Base-by-base conservation (phyloP, 495 filamentous ascomycete species). In the Neurospora sp. region DNA sequence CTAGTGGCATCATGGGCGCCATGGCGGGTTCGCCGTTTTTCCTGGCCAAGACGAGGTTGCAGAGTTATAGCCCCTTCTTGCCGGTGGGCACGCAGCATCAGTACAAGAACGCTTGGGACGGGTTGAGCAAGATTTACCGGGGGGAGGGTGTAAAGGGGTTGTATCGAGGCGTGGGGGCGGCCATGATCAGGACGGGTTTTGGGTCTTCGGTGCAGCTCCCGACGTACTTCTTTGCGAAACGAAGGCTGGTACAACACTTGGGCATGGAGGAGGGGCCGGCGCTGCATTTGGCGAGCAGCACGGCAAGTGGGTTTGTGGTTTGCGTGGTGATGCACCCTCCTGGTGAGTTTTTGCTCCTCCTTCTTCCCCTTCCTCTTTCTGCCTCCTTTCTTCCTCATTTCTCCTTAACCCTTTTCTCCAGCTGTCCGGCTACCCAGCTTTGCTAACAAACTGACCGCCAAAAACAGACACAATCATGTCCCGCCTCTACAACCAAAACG, bases 291-390 rank as follows among this genome's bases (percentile, higher is more conserved):
- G 88, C 92, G 14, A 96, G 93, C 80, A 96, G 93, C 79, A 89
- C 96, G 3, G 92, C 89, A 5, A 97, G 93, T 75, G 96, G 96
- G 8, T 96, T 99, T 76, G 96, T 97, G 5, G 96, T 99, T 1
- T 98, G 96, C 83, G 93, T 92, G 76, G 89, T 97, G 73, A 99
- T 99, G 96, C 96, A 99, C 81, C 96, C 96, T 40, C 96, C 96
- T 76, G 93, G 93, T 95, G 85, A 75, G 85, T 78, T 35, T 27
- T 27, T 14, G 35, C 35, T 16, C 7, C 14, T n/a, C 31, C 31
- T 9, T 11, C 44, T 38, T 46, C 71, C 11, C 31, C 3, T 40
- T 35, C 41, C 76, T 69, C 37, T 66, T 44, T 69, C 41, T 61
- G 12, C 68, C 53, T 27, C 5, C 12, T 22, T 4, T 22, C 22